Evolutionary conservation across 805 yeast genomes (phyloP).

Genomic region (Hermanozyma aechmeae): DNA sequence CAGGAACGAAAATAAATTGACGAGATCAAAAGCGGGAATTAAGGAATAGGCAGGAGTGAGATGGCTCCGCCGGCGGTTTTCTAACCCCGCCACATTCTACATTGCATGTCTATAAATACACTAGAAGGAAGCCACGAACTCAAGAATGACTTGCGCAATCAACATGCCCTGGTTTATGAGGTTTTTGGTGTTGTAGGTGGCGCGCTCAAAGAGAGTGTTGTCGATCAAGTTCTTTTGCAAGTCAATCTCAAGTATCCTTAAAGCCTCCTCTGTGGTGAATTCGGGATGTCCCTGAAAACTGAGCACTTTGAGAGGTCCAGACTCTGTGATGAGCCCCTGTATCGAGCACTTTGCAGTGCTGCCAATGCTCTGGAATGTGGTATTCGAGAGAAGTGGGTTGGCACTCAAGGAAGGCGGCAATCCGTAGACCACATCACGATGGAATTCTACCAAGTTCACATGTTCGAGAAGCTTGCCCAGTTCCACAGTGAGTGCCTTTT

Average conservation of each 20-base stretch:
- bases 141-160: constrained; percentile 25
- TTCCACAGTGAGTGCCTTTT: constrained; percentile 26
- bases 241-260: constrained; percentile 15
- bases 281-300: constrained; percentile 93
- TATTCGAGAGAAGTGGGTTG: constrained; percentile 7
- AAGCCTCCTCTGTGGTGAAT: constrained; percentile 34
- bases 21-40: too few species aligned
- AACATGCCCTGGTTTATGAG: constrained; percentile 31
- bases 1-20: too few species aligned
- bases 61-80: too few species aligned
- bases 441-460: constrained; percentile 27
- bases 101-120: too few species aligned
- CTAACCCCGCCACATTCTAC: too few species aligned
- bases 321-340: constrained; percentile 52
- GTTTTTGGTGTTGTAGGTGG: constrained; percentile 18
- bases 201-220: constrained; percentile 16
- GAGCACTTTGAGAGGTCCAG: constrained; percentile 40
- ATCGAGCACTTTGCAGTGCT: constrained; percentile 43
- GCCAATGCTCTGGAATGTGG: constrained; percentile 36
- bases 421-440: constrained; percentile 29
- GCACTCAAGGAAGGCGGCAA: constrained; percentile 22
- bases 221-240: constrained; percentile 12
- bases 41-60: too few species aligned
- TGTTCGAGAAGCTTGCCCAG: constrained; percentile 45
- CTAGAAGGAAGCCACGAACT: constrained; percentile 16